Conservation (phyloP, 208 protist species). For the Acanthamoeba triangularis region DNA sequence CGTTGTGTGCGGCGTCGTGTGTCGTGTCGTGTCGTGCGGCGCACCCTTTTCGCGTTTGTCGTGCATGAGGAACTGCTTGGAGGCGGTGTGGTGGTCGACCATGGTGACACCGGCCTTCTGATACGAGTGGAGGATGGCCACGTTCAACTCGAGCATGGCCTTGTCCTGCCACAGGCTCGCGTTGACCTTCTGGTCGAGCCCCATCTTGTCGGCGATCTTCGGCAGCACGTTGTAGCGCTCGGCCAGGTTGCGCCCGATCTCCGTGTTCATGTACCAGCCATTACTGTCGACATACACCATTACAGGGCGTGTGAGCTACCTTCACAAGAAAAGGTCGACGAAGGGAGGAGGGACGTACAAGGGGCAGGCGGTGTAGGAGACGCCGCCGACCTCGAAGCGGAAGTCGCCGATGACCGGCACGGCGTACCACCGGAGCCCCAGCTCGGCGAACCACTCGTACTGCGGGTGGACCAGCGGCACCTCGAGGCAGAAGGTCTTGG, state of each 20-base stretch:
- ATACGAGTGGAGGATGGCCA: slow-evolving; percentile 50
- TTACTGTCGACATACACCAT: background rate
- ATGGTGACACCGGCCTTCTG: slow-evolving; percentile 51
- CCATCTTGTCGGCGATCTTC: slow-evolving; percentile 57
- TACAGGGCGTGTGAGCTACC: background rate
- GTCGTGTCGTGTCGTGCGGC: no score
- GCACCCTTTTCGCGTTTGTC: slow-evolving; percentile 38
- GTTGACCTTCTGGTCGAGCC: slow-evolving; percentile 2
- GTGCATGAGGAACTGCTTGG: slow-evolving; percentile 41
- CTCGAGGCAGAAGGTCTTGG: slow-evolving; percentile 36
- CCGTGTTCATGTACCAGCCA: slow-evolving; percentile 67
- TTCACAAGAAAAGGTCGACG: background rate
- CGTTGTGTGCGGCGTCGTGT: no score
- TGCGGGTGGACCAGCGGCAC: slow-evolving; percentile 51
- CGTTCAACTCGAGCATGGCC: slow-evolving; percentile 58
- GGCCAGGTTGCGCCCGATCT: slow-evolving; percentile 22
- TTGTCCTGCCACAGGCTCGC: slow-evolving; percentile 53
- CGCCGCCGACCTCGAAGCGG: slow-evolving; percentile 27
- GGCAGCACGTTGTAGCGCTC: slow-evolving; percentile 67
- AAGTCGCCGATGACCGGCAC: slow-evolving; percentile 62
- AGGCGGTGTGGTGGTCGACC: slow-evolving; percentile 65
- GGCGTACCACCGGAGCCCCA: slow-evolving; percentile 44
- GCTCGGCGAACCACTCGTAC: slow-evolving; percentile 50
- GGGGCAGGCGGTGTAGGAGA: slow-evolving; percentile 36
- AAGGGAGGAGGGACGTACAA: background rate